Percentiles rank a stretch among this genome's conserved stretches.
phyloP scores from a whole-genome alignment of 176 grass and related monocot species.

The Rhipidocladum racemiflorum region DNA sequence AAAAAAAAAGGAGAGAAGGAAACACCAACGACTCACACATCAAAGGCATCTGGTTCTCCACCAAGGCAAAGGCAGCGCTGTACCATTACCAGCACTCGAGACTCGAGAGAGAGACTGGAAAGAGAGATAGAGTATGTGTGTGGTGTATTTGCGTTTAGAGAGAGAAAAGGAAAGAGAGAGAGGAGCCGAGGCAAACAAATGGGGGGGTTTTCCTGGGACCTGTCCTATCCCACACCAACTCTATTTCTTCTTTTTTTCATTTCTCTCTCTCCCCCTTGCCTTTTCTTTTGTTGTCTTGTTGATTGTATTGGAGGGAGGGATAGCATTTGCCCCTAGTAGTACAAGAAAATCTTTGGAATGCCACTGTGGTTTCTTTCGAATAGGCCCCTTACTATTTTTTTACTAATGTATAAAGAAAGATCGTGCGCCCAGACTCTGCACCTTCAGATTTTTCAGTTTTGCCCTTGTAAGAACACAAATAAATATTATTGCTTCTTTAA shows the following conservation, averaged over 20 bases:
- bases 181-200: background rate
- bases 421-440: background rate
- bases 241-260: conserved; percentile 21
- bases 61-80: conserved; percentile 63
- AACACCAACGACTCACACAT: conserved; percentile 80
- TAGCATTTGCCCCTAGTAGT: background rate
- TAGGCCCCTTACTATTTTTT: background rate
- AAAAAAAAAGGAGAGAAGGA: conserved; percentile 39
- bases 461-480: background rate
- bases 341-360: conserved; percentile 3
- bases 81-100: conserved; percentile 63
- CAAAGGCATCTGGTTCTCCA: conserved; percentile 93
- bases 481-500: background rate
- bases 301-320: background rate
- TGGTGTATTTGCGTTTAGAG: conserved; percentile 20
- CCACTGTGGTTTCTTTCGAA: background rate
- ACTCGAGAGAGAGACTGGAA: conserved; percentile 46
- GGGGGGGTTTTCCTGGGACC: conserved; percentile 26
- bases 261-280: background rate
- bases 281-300: conserved; percentile 1
- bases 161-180: background rate
- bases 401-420: too few species aligned
- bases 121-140: conserved; percentile 8
- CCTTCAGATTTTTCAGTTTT: background rate
- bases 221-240: conserved; percentile 71